phyloP scores from a whole-genome alignment of 106 monocot genomes.

The Dioscorea dumetorum region DNA sequence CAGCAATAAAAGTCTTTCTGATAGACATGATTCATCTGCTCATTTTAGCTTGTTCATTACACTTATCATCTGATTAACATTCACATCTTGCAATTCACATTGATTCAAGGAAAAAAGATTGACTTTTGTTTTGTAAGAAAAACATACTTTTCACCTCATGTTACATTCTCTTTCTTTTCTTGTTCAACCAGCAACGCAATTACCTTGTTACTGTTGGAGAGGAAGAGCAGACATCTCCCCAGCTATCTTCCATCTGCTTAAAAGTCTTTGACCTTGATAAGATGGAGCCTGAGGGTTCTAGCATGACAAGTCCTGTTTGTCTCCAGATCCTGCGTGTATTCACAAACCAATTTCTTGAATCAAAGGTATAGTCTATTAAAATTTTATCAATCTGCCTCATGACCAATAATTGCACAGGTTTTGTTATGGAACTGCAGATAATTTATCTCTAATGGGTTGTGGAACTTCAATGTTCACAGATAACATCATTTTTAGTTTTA shows the following conservation, averaged over 20 bases:
- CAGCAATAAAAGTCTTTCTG: too few species aligned
- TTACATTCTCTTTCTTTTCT: conserved; percentile 1
- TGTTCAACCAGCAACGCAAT: conserved; percentile 75
- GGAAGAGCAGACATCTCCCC: conserved; percentile 70
- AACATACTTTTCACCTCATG: background rate
- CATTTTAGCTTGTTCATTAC: background rate
- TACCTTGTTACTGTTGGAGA: conserved; percentile 84
- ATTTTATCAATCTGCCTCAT: background rate
- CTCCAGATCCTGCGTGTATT: conserved; percentile 81
- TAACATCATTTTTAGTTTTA: conserved; percentile 87
- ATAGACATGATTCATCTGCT: background rate
- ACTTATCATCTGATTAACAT: background rate
- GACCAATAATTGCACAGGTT: background rate
- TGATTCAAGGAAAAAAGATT: background rate
- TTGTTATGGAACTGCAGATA: background rate
- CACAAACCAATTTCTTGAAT: conserved; percentile 81
- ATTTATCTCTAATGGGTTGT: background rate
- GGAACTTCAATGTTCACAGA: conserved; percentile 32
- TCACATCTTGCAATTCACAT: background rate
- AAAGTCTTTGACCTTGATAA: conserved; percentile 97
- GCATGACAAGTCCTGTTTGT: conserved; percentile 69
- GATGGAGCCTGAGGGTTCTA: conserved; percentile 87
- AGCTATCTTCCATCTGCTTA: conserved; percentile 53
- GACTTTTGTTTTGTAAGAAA: background rate
- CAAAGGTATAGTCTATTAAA: conserved; percentile 43